Conservation (phyloP, 352 stramenopile genomes). For the Pythium folliculosum region DNA sequence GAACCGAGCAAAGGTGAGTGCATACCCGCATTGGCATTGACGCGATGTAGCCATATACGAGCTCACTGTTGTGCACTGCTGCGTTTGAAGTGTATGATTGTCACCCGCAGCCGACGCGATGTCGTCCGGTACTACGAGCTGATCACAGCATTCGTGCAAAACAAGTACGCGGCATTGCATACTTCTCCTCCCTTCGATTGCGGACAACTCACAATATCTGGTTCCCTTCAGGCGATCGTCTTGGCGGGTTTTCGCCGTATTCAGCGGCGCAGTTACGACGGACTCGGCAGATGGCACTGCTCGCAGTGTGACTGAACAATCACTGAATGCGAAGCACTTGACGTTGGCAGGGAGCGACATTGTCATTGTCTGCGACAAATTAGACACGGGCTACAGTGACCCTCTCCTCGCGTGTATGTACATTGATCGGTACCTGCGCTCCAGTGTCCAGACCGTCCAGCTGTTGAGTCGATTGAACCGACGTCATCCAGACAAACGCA, state of each 20-base stretch:
- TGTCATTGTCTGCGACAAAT: conserved; percentile 86
- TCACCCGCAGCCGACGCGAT: conserved; percentile 75
- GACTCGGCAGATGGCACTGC: conserved; percentile 18
- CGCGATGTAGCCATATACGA: neutral
- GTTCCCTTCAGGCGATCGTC: conserved; percentile 13
- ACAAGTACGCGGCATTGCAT: conserved; percentile 35
- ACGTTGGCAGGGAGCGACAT: conserved; percentile 64
- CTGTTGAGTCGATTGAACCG: conserved; percentile 83
- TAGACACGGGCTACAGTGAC: conserved; percentile 87
- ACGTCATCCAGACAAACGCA: conserved; percentile 52
- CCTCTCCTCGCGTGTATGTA: conserved; percentile 76
- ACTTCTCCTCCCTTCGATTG: neutral
- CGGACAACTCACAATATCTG: neutral
- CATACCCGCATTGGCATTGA: neutral
- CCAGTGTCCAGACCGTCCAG: conserved; percentile 71
- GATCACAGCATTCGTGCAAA: conserved; percentile 54
- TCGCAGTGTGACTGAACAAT: conserved; percentile 55
- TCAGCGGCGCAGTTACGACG: conserved; percentile 50
- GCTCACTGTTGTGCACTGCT: neutral
- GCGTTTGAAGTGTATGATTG: conserved; percentile 67
- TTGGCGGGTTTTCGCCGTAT: conserved; percentile 73
- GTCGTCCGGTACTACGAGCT: conserved; percentile 77
- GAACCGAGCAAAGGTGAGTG: conserved; percentile 37
- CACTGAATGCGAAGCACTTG: conserved; percentile 53
- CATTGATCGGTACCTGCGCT: conserved; percentile 75